Evolutionary conservation across 345 rosid species (phyloP).

Genomic region (Murraya paniculata): DNA sequence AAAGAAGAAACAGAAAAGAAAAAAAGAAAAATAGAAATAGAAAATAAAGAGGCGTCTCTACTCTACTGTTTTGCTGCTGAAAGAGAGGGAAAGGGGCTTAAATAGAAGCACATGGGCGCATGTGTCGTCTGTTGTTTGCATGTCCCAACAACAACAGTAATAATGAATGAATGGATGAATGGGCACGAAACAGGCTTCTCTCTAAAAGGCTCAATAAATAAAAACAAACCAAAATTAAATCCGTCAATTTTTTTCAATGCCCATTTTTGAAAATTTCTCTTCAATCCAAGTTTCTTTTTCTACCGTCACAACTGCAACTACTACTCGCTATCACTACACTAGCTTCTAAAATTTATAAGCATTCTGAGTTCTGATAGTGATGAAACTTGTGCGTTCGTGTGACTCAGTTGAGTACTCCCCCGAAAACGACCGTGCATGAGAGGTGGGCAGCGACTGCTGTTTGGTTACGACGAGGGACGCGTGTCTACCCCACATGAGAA

Average conservation of each 20-base stretch:
- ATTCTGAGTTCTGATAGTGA: background rate
- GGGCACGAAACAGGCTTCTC: slow-evolving; percentile 17
- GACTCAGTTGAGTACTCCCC: slow-evolving; percentile 17
- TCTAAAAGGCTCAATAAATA: background rate
- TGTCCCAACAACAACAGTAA: slow-evolving; percentile 12
- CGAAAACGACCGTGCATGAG: slow-evolving; percentile 5
- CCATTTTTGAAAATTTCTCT: background rate
- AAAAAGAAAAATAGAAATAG: background rate
- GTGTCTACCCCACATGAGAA: background rate
- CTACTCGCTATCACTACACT: background rate
- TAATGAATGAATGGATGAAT: background rate
- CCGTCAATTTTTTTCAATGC: background rate
- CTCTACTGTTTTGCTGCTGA: slow-evolving; percentile 4
- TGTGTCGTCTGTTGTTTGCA: slow-evolving; percentile 26
- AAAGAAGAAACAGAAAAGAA: background rate
- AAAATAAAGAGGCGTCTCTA: background rate
- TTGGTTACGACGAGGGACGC: slow-evolving; percentile 1
- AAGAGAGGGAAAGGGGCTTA: slow-evolving; percentile 7
- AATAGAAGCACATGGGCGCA: slow-evolving; percentile 45
- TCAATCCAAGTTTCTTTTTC: background rate
- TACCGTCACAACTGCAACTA: too few relatives aligned
- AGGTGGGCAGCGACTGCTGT: background rate
- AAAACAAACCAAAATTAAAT: background rate
- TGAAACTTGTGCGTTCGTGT: slow-evolving; percentile 25
- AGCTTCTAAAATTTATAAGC: background rate